Percentiles rank a stretch among this genome's conserved stretches.
Conservation (phyloP, 345 rosid genomes). For the Dovyalis caffra region DNA sequence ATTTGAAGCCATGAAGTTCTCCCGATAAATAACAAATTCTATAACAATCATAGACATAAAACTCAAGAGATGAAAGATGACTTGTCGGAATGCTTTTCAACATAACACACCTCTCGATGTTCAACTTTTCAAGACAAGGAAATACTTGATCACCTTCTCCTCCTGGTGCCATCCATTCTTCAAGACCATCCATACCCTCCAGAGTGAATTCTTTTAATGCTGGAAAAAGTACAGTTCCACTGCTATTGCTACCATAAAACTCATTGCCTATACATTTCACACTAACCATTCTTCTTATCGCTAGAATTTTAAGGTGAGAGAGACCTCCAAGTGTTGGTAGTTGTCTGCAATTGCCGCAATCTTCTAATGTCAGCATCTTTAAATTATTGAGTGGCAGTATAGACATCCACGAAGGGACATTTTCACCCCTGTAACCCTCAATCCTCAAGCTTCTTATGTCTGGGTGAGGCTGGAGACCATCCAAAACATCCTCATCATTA, state of each 20-base stretch:
- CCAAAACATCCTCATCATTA: too few species aligned
- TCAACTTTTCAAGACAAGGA: conserved; percentile 17
- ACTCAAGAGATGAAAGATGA: not conserved
- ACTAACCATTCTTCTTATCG: not conserved
- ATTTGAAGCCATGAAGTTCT: not conserved
- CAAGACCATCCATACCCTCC: not conserved
- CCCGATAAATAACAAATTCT: not conserved
- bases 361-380: too few species aligned
- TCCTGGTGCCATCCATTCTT: conserved; percentile 3
- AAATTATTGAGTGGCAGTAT: too few species aligned
- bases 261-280: not conserved
- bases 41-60: not conserved
- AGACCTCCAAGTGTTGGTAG: conserved; percentile 2
- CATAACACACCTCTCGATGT: not conserved
- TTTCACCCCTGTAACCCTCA: too few species aligned
- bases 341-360: not conserved
- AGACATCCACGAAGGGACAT: too few species aligned
- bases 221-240: not conserved
- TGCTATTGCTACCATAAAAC: not conserved
- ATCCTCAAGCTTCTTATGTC: too few species aligned
- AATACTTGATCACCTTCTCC: not conserved
- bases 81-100: conserved; percentile 7
- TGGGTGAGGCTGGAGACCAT: too few species aligned
- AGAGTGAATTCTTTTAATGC: not conserved
- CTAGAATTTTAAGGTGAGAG: not conserved